Conservation (phyloP, 139 green algal genomes). For the Gonium pectorale region DNA sequence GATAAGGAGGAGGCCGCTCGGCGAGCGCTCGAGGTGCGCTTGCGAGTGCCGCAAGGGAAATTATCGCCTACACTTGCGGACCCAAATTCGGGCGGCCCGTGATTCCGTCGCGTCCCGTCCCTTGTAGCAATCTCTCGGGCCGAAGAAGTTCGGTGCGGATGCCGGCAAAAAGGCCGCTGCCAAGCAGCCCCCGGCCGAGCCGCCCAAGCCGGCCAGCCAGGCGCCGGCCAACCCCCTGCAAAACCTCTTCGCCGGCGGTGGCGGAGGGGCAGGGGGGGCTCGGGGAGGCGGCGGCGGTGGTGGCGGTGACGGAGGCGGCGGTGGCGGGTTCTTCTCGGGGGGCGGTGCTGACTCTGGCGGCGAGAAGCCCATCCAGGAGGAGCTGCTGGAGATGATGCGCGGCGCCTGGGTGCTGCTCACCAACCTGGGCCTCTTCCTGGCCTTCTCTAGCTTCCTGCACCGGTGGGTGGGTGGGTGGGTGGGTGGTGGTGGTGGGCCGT, state of each 20-base stretch:
- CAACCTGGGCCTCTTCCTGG: slow-evolving; percentile 62
- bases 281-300: slow-evolving; percentile 6
- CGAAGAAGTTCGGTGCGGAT: slow-evolving; percentile 20
- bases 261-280: neutral
- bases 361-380: slow-evolving; percentile 41
- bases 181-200: neutral
- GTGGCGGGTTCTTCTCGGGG: neutral
- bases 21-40: slow-evolving; percentile 27
- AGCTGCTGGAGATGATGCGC: slow-evolving; percentile 52
- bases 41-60: neutral
- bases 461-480: too few species aligned
- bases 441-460: slow-evolving; percentile 61
- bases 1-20: slow-evolving; percentile 39
- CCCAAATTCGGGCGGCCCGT: too few species aligned
- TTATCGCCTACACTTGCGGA: too few species aligned
- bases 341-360: slow-evolving; percentile 1
- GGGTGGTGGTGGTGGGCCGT: too few species aligned
- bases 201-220: neutral
- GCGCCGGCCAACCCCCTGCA: slow-evolving; percentile 35
- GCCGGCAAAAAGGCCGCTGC: slow-evolving; percentile 23
- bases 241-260: slow-evolving; percentile 26
- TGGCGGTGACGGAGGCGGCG: slow-evolving; percentile 16
- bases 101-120: too few species aligned
- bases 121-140: slow-evolving; percentile 25
- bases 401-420: slow-evolving; percentile 58